Conservation (phyloP, 2,329 filamentous ascomycete genomes). For the Ophiostoma populinum region DNA sequence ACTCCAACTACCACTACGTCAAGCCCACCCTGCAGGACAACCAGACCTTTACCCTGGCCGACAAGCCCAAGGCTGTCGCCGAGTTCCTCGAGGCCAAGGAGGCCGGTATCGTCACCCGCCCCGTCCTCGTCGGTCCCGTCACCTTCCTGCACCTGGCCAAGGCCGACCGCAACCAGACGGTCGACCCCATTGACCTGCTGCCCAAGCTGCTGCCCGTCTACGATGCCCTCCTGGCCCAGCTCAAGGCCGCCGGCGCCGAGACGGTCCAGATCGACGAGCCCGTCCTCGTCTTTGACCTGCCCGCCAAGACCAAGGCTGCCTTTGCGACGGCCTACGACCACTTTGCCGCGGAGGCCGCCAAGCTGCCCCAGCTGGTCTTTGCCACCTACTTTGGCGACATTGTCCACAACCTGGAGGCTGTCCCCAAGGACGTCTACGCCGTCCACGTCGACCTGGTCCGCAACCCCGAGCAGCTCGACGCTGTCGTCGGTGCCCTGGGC, state of each 20-base stretch:
- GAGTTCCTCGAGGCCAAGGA: conserved; percentile 98
- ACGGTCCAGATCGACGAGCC: conserved; percentile 98
- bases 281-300: conserved; percentile 85
- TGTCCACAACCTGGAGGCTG: conserved; percentile 90
- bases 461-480: conserved; percentile 91
- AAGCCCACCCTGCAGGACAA: conserved; percentile 96
- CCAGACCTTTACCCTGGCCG: conserved; percentile 82
- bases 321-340: conserved; percentile 98
- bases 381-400: conserved; percentile 99
- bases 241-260: conserved; percentile 93
- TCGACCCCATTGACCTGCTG: conserved; percentile 86
- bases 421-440: conserved; percentile 64
- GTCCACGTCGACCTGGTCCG: conserved; percentile 94
- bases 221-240: conserved; percentile 76
- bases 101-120: conserved; percentile 80
- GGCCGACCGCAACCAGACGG: conserved; percentile 86
- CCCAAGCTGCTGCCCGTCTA: conserved; percentile 90
- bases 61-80: conserved; percentile 79
- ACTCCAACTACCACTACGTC: conserved; percentile 99
- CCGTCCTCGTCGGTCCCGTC: conserved; percentile 87
- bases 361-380: conserved; percentile 74
- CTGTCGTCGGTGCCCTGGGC: conserved; percentile 67
- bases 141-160: conserved; percentile 97
- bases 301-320: conserved; percentile 76
- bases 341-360: conserved; percentile 56